Evolutionary conservation across 2,329 filamentous ascomycete species (phyloP), one percentile per base, ranked within the genome.

Genomic region (Colletotrichum sansevieriae): DNA sequence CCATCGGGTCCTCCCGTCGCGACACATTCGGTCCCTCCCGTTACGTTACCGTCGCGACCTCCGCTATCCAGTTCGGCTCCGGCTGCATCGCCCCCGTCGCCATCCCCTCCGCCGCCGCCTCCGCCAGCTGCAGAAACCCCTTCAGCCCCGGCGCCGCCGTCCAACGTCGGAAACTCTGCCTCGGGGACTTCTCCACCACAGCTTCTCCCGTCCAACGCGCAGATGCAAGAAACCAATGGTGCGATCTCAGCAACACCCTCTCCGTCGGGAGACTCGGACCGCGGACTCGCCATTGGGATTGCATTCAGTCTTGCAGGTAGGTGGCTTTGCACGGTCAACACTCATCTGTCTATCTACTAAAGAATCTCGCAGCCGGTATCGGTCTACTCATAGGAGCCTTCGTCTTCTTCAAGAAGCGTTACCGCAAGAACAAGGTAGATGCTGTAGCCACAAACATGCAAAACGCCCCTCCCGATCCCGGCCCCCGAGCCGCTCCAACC

Each of bases 381-480:
- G 66, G 41, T 2, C 43, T 69, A n/a, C 15, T 66, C 10, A 57
- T 69, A 18, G 66, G 66, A 22, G 55, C 49, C 13, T 25, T 51
- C n/a, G 44, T 66, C 25, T 66, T 69, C 25, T 25, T 44, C 49
- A 39, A 41, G 25, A 68, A 61, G 15, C 62, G 66, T 10, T 15
- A 61, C 46, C 63, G 66, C 15, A 60, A 44, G 33, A 65, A 60
- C 39, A 68, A 68, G 63, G 62, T 69, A 15, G 43, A 20, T 11
- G 66, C 62, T 35, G 66, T 69, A 9, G 56, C 47, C 2, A 2
- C 41, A 3, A 69, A 69, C 56, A 69, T 65, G 66, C 44, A 52
- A 22, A 65, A 68, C 46, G 46, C 57, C n/a, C 29, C 43, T 15
- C 4, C 49, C 49, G 6, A 18, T 9, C 41, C n/a, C 20, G 25